These are phyloP conservation scores for Casuarina equisetifolia DNA, from an alignment of 306 rosid species.

Conservation along the genomic window DNA sequence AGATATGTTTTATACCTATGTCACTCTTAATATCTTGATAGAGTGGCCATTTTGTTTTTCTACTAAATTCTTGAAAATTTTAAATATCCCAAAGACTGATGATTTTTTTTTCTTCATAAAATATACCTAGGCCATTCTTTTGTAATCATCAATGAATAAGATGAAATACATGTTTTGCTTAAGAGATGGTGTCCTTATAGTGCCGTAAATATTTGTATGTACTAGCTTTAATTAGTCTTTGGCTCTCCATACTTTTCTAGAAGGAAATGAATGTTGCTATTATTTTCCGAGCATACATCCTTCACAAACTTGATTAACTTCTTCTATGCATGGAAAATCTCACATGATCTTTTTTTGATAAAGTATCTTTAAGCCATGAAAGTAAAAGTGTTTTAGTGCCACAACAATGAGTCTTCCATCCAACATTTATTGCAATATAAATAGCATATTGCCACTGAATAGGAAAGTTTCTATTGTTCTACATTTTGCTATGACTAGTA, in stretches of 20 bases:
- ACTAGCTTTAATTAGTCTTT: not conserved
- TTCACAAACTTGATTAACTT: no score
- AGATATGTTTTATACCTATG: not conserved
- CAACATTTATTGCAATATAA: no score
- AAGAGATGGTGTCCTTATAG: not conserved
- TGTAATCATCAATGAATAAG: not conserved
- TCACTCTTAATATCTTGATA: not conserved
- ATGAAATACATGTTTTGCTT: not conserved
- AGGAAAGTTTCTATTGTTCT: no score
- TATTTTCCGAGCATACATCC: no score
- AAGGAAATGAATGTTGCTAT: no score
- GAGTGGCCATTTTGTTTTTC: constrained; percentile 9
- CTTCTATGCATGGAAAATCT: no score
- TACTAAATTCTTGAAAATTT: not conserved
- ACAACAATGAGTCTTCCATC: no score
- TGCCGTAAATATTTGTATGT: not conserved
- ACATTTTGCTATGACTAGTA: no score
- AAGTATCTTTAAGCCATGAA: no score
- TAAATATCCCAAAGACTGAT: not conserved
- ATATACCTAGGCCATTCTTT: not conserved
- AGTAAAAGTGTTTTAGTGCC: no score
- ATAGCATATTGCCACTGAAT: no score
- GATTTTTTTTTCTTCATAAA: not conserved
- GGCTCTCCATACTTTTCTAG: not conserved
- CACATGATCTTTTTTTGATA: no score